Evolutionary conservation across 805 yeast genomes (phyloP), one percentile per base, ranked within the genome.

Genomic region (Kuraishia cidri): DNA sequence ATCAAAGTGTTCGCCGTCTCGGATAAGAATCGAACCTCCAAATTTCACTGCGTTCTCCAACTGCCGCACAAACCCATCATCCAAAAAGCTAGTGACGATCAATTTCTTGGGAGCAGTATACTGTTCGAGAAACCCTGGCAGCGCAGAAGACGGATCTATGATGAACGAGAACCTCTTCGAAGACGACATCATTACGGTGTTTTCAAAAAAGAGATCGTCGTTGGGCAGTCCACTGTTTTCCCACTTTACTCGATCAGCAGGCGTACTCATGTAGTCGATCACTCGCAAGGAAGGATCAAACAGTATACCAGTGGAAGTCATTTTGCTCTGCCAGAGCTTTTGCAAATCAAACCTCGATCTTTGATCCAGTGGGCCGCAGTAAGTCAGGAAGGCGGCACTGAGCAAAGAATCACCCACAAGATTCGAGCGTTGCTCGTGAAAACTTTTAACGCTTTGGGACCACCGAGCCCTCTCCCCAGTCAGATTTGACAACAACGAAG

Each of bases 11-110:
- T 90, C 97, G 3, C 88, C 87, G 55, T 90, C 90, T 42, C 74
- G 74, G 12, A 90, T 65, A 10, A 88, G 47, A 6, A 90, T 58
- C 1, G 71, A 45, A 3, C 84, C 86, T 4, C 97, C 97, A 62
- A 88, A 88, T 41, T 92, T 62, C 18, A 88, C 49, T 0, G 94
- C 79, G 45, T 85, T 81, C 48, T 87, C 95, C 11, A 90, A 47
- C 27, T 74, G 80, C 41, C 75, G 78, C 3, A 69, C 49, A 48
- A 78, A 83, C 0, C 79, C 72, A 4, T 64, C 69, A 44, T 82
- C 86, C 28, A 80, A 52, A 46, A 90, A 84, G 44, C 94, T 82
- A 0, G 94, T 72, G 0, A 75, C 48, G 3, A 66, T 54, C 5
- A 77, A 44, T 33, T 62, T 63, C 28, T 56, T 53, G 0, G 64